Evolutionary conservation across 2,329 filamentous ascomycete species (phyloP).

Genomic region (Claviceps purpurea): DNA sequence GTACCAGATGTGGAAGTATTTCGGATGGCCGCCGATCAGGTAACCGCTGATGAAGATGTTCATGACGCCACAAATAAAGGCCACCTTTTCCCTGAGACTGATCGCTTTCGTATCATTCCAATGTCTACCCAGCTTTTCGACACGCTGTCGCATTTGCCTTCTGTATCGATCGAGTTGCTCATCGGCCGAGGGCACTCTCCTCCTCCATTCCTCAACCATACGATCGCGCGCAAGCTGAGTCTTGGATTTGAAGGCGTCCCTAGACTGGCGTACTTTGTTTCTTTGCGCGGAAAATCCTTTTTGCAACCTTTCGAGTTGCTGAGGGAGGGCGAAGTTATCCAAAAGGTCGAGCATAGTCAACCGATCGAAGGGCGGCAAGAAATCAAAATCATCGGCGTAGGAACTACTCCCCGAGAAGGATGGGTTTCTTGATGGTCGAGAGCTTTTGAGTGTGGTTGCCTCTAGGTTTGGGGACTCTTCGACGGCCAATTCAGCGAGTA

Average conservation of each 20-base stretch:
- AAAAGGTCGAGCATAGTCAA: slow-evolving; percentile 86
- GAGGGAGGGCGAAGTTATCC: slow-evolving; percentile 82
- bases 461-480: slow-evolving; percentile 39
- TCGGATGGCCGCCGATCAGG: slow-evolving; percentile 70
- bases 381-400: slow-evolving; percentile 82
- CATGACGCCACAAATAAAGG: slow-evolving; percentile 90
- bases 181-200: slow-evolving; percentile 71
- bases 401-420: slow-evolving; percentile 76
- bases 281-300: slow-evolving; percentile 70
- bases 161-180: slow-evolving; percentile 88
- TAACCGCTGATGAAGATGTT: slow-evolving; percentile 98
- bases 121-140: slow-evolving; percentile 71
- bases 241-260: slow-evolving; percentile 64
- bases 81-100: slow-evolving; percentile 81
- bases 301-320: slow-evolving; percentile 84
- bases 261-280: slow-evolving; percentile 70
- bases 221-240: slow-evolving; percentile 71
- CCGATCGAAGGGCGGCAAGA: slow-evolving; percentile 76
- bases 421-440: slow-evolving; percentile 56
- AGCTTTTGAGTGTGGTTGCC: slow-evolving; percentile 32
- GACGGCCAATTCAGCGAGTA: slow-evolving; percentile 29
- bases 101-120: slow-evolving; percentile 89
- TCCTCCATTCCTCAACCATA: slow-evolving; percentile 86
- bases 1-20: slow-evolving; percentile 90
- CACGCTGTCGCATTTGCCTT: slow-evolving; percentile 71